Evolutionary conservation across 768 basidiomycete genomes (phyloP).

Genomic region (Lactarius sp.): DNA sequence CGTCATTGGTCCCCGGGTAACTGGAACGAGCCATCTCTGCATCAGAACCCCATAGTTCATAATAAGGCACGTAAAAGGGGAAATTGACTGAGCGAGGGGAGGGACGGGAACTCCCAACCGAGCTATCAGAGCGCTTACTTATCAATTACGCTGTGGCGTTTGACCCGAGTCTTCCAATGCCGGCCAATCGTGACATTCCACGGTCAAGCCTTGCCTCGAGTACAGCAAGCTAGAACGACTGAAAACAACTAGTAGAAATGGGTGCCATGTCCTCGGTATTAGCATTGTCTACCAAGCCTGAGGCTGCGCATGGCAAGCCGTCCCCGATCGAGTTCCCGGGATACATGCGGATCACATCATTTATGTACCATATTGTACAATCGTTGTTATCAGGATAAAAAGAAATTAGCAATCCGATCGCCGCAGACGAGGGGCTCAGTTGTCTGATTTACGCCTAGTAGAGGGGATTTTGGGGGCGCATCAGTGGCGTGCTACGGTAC

Average conservation of each 20-base stretch:
- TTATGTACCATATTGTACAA: too few species aligned
- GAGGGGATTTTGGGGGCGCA: not conserved
- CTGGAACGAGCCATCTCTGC: slow-evolving; percentile 3
- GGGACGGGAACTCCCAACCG: not conserved
- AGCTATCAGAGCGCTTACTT: not conserved
- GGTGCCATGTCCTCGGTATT: not conserved
- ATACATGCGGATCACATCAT: not conserved
- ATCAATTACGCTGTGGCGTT: too few species aligned
- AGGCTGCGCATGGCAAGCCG: not conserved
- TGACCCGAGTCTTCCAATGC: too few species aligned
- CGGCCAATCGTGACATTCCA: not conserved
- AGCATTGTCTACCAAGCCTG: not conserved
- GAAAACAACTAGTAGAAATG: not conserved
- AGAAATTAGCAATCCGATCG: not conserved
- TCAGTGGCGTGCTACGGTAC: slow-evolving; percentile 10
- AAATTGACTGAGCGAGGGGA: too few species aligned
- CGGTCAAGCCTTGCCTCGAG: not conserved
- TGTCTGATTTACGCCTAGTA: not conserved
- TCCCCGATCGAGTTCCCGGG: not conserved
- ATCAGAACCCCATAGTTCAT: not conserved
- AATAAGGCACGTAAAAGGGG: too few species aligned
- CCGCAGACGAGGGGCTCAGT: not conserved
- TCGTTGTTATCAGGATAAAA: not conserved
- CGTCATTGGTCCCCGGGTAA: not conserved
- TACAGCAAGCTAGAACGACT: too few species aligned